Percentiles rank a stretch among this genome's conserved stretches.
Evolutionary conservation across 2,329 filamentous ascomycete species (phyloP).

Genomic region (Penicillium sp.): DNA sequence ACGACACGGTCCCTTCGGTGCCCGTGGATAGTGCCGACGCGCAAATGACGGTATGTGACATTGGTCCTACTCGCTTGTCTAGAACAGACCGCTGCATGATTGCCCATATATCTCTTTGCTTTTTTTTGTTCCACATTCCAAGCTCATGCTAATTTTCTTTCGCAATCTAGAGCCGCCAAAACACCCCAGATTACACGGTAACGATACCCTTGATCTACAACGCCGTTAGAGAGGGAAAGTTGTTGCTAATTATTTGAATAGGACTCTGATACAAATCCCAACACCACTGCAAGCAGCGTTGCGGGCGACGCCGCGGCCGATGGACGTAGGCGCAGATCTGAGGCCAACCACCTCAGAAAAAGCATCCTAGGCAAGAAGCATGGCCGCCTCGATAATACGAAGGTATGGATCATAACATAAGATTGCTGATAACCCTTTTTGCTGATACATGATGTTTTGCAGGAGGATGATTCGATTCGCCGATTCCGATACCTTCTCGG

Average conservation of each 20-base stretch:
- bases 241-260: conserved; percentile 24
- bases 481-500: conserved; percentile 93
- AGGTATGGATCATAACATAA: conserved; percentile 57
- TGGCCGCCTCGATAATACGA: conserved; percentile 84
- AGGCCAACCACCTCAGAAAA: conserved; percentile 84
- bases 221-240: neutral
- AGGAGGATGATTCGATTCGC: conserved; percentile 94
- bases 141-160: conserved; percentile 13
- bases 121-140: neutral
- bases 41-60: conserved; percentile 38
- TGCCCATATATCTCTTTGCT: neutral
- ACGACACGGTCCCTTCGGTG: conserved; percentile 37
- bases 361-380: conserved; percentile 95
- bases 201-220: conserved; percentile 10
- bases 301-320: conserved; percentile 71
- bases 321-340: conserved; percentile 80
- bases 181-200: conserved; percentile 64
- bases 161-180: conserved; percentile 49
- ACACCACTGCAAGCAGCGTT: conserved; percentile 78
- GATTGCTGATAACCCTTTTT: neutral
- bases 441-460: conserved; percentile 15
- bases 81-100: no score
- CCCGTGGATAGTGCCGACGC: conserved; percentile 41
- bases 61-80: neutral
- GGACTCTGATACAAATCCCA: conserved; percentile 67